Evolutionary conservation across 2,329 filamentous ascomycete species (phyloP).

Genomic region (Talaromyces sp.): DNA sequence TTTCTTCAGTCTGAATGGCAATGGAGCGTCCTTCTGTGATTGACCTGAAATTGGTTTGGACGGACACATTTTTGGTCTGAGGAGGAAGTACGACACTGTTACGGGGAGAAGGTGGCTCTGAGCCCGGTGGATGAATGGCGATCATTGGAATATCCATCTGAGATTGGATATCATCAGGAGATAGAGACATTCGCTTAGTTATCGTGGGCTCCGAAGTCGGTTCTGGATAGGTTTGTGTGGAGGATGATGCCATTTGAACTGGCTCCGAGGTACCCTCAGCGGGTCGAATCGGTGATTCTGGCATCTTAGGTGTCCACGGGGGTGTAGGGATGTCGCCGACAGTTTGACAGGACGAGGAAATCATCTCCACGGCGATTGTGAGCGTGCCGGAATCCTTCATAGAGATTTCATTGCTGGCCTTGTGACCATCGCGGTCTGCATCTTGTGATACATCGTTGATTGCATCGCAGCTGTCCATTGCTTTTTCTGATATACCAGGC

Average conservation of each 20-base stretch:
- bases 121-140: constrained; percentile 84
- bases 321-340: constrained; percentile 40
- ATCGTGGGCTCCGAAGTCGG: constrained; percentile 12
- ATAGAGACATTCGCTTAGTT: constrained; percentile 17
- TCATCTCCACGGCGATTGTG: constrained; percentile 38
- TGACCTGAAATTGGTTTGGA: constrained; percentile 68
- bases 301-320: constrained; percentile 37
- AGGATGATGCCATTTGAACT: constrained; percentile 30
- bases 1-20: constrained; percentile 86
- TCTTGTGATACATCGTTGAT: constrained; percentile 27
- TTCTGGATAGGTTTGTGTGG: constrained; percentile 40
- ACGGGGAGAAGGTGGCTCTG: constrained; percentile 76
- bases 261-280: constrained; percentile 8
- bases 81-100: constrained; percentile 77
- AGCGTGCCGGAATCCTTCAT: constrained; percentile 36
- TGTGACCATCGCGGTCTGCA: not conserved
- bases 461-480: constrained; percentile 9
- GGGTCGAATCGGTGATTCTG: constrained; percentile 20
- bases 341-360: constrained; percentile 49
- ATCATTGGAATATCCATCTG: constrained; percentile 74
- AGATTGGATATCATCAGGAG: constrained; percentile 15
- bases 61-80: constrained; percentile 76
- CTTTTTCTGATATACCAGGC: constrained; percentile 48
- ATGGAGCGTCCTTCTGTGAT: constrained; percentile 54
- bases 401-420: constrained; percentile 3